Conservation (phyloP, 1,139 yeast genomes). For the Scheffersomyces quercinus region DNA sequence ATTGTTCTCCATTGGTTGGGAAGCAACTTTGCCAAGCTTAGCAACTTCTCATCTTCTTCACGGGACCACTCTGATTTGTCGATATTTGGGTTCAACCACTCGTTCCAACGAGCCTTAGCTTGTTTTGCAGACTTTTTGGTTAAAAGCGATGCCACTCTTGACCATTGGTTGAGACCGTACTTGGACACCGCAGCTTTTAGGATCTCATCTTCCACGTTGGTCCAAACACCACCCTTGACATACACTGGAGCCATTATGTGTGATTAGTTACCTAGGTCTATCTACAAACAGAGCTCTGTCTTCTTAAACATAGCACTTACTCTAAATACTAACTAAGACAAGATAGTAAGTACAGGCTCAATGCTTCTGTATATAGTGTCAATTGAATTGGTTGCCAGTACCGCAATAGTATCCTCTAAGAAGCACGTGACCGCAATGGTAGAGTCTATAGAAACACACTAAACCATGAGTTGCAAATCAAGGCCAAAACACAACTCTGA, state of each 20-base stretch:
- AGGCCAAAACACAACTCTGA: too few species aligned
- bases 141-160: constrained; percentile 83
- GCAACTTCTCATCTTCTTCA: constrained; percentile 74
- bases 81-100: constrained; percentile 78
- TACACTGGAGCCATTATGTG: constrained; percentile 51
- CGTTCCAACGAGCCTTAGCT: constrained; percentile 91
- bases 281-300: too few species aligned
- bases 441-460: too few species aligned
- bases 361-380: too few species aligned
- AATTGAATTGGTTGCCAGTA: too few species aligned
- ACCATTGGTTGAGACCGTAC: constrained; percentile 94
- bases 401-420: too few species aligned
- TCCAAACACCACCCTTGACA: constrained; percentile 90
- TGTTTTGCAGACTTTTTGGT: constrained; percentile 88
- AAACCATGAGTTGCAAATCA: too few species aligned
- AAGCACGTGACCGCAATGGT: too few species aligned
- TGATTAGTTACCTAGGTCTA: too few species aligned
- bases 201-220: constrained; percentile 87
- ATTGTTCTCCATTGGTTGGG: constrained; percentile 97
- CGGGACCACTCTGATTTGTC: constrained; percentile 66
- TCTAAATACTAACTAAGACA: too few species aligned
- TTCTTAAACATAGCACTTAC: too few species aligned
- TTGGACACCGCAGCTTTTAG: constrained; percentile 88
- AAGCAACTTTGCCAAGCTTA: constrained; percentile 64
- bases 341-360: too few species aligned